Conservation (phyloP, 371 early-diverging fungal species). For the Dichotomocladium elegans region DNA sequence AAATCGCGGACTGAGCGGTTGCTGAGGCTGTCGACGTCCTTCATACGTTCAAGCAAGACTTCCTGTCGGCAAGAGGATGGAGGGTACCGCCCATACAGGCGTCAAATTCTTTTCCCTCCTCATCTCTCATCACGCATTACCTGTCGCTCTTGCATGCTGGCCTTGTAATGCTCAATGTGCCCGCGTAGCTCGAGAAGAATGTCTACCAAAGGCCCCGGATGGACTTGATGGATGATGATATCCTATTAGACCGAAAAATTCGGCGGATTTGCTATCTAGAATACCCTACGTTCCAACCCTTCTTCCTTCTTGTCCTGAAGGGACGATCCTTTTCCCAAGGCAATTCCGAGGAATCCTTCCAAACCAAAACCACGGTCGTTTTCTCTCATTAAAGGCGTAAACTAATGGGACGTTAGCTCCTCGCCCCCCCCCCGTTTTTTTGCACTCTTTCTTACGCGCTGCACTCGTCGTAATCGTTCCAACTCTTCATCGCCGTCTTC, state of each 20-base stretch:
- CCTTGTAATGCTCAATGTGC: neutral
- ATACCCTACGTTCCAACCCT: conserved; percentile 1
- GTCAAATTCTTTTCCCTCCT: too few species aligned
- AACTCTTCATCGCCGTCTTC: neutral
- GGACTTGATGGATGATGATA: neutral
- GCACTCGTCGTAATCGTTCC: neutral
- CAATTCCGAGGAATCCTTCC: conserved; percentile 1
- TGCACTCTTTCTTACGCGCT: neutral
- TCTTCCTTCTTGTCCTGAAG: neutral
- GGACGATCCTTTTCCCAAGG: neutral
- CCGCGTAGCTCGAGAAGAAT: neutral
- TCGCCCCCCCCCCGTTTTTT: neutral
- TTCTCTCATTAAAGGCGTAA: conserved; percentile 2
- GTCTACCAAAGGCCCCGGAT: neutral
- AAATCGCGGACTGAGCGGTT: neutral
- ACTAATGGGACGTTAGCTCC: neutral
- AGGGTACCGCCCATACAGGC: too few species aligned
- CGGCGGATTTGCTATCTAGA: neutral
- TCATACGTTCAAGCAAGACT: neutral
- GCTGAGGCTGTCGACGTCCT: conserved; percentile 3
- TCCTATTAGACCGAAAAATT: too few species aligned
- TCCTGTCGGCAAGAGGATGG: neutral
- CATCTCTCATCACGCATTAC: too few species aligned
- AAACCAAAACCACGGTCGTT: conserved; percentile 3
- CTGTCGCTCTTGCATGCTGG: neutral